phyloP scores from a whole-genome alignment of 75 land plant species.

The Chamaecyparis obtusa region DNA sequence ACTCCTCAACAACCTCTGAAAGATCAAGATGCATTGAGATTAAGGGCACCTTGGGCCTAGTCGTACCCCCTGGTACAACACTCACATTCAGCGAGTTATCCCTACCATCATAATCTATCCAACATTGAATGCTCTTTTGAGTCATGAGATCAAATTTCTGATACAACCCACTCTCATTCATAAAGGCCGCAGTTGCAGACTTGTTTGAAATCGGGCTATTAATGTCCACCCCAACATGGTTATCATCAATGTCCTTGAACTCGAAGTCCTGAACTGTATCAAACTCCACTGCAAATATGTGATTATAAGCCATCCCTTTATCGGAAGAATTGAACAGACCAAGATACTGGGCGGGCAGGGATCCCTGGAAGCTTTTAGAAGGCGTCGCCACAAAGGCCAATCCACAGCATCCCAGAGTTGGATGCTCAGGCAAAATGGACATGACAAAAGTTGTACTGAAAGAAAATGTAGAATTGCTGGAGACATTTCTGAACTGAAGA shows the following conservation, averaged over 20 bases:
- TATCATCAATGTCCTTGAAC: conserved; percentile 47
- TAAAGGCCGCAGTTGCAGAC: conserved; percentile 32
- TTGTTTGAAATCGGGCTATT: conserved; percentile 34
- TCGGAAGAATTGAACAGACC: conserved; percentile 50
- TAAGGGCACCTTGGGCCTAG: conserved; percentile 18
- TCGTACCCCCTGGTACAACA: conserved; percentile 5
- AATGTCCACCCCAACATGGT: conserved; percentile 66
- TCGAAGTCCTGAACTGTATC: conserved; percentile 50
- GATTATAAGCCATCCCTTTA: conserved; percentile 33
- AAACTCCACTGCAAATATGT: conserved; percentile 66
- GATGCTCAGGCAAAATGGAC: conserved; percentile 40
- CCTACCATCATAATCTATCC: conserved; percentile 24
- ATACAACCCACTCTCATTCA: not conserved
- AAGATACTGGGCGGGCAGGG: conserved; percentile 39
- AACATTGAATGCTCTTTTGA: conserved; percentile 16
- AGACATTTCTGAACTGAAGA: conserved; percentile 4
- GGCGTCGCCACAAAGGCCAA: conserved; percentile 59
- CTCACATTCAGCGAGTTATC: conserved; percentile 16
- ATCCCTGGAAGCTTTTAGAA: conserved; percentile 16
- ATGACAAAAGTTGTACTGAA: conserved; percentile 65
- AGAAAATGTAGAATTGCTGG: conserved; percentile 20
- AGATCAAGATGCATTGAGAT: conserved; percentile 20
- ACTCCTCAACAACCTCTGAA: conserved; percentile 5
- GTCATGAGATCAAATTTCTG: conserved; percentile 20
- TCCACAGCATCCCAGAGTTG: conserved; percentile 56